Evolutionary conservation across 148 eudicot genomes (phyloP).

Genomic region (Rhododendron griersonianum): DNA sequence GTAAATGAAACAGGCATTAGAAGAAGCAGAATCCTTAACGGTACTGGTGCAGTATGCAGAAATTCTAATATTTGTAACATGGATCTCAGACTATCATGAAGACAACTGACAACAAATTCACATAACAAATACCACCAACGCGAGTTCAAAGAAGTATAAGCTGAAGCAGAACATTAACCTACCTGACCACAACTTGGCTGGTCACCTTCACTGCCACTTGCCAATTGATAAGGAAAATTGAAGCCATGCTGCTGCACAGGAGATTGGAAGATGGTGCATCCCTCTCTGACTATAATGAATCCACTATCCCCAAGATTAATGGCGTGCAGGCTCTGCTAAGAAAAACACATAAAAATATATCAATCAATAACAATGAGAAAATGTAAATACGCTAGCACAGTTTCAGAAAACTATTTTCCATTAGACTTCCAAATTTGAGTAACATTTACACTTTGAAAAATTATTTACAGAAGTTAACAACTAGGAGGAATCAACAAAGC

Average conservation of each 20-base stretch:
- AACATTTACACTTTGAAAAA: background rate
- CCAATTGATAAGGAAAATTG: constrained; percentile 85
- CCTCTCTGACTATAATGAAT: constrained; percentile 73
- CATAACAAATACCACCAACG: background rate
- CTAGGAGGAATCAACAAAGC: background rate
- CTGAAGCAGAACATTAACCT: background rate
- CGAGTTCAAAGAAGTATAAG: background rate
- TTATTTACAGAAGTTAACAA: background rate
- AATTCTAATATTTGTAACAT: background rate
- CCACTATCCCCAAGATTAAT: constrained; percentile 97
- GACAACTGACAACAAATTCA: background rate
- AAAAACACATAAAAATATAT: constrained; percentile 4
- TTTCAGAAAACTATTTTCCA: background rate
- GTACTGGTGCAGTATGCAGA: background rate
- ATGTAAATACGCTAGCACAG: background rate
- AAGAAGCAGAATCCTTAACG: background rate
- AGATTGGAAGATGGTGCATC: constrained; percentile 63
- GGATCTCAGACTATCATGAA: background rate
- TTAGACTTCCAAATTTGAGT: background rate
- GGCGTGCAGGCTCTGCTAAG: constrained; percentile 68
- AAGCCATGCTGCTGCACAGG: constrained; percentile 85
- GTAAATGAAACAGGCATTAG: background rate
- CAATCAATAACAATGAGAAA: background rate
- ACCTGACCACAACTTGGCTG: constrained; percentile 93
- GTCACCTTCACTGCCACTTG: constrained; percentile 45